Evolutionary conservation across 1,139 yeast species (phyloP).

Genomic region (Taphrina pruni): DNA sequence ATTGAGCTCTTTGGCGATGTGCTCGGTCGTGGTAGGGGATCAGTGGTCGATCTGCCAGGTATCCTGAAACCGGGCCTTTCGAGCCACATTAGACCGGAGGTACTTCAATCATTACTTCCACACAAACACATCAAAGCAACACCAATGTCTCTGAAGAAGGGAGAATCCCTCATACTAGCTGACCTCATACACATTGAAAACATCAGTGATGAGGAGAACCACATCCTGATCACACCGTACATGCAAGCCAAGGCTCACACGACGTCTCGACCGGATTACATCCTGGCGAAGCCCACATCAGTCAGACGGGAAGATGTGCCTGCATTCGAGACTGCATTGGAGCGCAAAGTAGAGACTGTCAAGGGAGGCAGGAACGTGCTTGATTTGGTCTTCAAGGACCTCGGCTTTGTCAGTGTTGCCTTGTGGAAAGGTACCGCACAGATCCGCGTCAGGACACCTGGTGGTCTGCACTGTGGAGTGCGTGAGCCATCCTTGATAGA

Average conservation of each 20-base stretch:
- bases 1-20: conserved; percentile 22
- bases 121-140: conserved; percentile 28
- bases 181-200: conserved; percentile 27
- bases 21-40: conserved; percentile 28
- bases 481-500: conserved; percentile 15
- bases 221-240: conserved; percentile 21
- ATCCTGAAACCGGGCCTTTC: conserved; percentile 29
- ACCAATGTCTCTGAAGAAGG: conserved; percentile 12
- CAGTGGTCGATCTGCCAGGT: conserved; percentile 35
- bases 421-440: conserved; percentile 27
- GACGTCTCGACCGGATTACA: conserved; percentile 31
- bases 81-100: conserved; percentile 11
- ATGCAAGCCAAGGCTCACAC: conserved; percentile 19
- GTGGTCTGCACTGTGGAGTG: conserved; percentile 15
- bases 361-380: conserved; percentile 22
- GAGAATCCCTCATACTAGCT: conserved; percentile 21
- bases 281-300: conserved; percentile 9
- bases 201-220: background rate
- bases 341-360: background rate
- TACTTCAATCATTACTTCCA: conserved; percentile 15
- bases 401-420: conserved; percentile 34
- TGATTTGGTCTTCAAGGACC: conserved; percentile 31
- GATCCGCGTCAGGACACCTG: conserved; percentile 25
- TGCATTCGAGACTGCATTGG: conserved; percentile 16
- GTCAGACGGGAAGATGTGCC: conserved; percentile 7